Conservation (phyloP, 768 basidiomycete species). For the Suillus discolor region DNA sequence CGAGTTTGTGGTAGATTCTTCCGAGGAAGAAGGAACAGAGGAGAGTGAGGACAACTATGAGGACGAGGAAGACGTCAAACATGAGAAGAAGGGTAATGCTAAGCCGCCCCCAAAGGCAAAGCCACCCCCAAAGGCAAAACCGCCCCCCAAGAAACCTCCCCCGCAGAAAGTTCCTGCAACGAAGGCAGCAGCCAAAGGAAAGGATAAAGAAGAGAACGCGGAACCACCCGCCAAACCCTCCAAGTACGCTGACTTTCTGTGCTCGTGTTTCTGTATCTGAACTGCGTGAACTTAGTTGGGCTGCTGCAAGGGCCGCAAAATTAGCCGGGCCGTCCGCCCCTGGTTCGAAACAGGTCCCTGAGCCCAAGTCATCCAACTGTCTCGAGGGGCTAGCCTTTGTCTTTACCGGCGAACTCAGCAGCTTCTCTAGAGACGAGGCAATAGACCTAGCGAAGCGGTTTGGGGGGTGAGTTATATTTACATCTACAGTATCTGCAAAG, state of each 20-base stretch:
- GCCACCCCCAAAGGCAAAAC: neutral
- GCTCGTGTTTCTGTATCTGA: neutral
- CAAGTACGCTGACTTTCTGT: conserved; percentile 21
- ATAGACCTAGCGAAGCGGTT: conserved; percentile 88
- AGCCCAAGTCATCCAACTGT: conserved; percentile 78
- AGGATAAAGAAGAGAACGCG: conserved; percentile 12
- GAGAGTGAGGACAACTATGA: conserved; percentile 20
- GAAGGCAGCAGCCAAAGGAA: conserved; percentile 21
- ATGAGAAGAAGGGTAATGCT: conserved; percentile 12
- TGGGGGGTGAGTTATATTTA: conserved; percentile 69
- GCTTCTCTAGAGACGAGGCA: conserved; percentile 87
- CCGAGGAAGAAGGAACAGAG: conserved; percentile 28
- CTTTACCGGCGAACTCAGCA: conserved; percentile 91
- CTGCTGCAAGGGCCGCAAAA: conserved; percentile 60
- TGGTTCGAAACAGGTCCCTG: conserved; percentile 63
- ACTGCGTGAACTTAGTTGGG: conserved; percentile 40
- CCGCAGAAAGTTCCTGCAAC: conserved; percentile 12
- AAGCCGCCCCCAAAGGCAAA: conserved; percentile 16
- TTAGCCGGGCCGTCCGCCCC: conserved; percentile 57
- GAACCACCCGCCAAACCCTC: conserved; percentile 19
- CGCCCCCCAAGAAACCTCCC: conserved; percentile 22
- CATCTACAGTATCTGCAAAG: neutral
- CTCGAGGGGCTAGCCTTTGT: conserved; percentile 89
- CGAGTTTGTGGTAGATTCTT: conserved; percentile 34
- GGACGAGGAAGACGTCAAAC: conserved; percentile 13